A percentile compares a stretch with the other conserved stretches of the same genome.
Evolutionary conservation across 352 stramenopile species (phyloP).

Genomic region (Elongisporangium undulatum): DNA sequence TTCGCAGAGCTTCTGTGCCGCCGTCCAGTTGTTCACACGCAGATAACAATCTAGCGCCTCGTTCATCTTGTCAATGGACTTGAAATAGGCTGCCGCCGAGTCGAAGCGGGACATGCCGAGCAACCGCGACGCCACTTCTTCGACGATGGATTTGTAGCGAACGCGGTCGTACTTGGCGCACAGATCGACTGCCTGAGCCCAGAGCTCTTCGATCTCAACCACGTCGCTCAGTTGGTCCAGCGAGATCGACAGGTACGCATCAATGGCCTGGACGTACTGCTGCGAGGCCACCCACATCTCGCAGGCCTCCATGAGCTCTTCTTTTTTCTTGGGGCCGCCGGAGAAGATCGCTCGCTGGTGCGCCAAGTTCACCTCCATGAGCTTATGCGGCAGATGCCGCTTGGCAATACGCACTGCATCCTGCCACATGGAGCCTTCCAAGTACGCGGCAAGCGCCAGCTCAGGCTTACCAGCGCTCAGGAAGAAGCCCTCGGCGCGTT

Average conservation of each 20-base stretch:
- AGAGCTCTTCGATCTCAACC: slow-evolving; percentile 84
- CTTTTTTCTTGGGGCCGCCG: slow-evolving; percentile 65
- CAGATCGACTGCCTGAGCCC: slow-evolving; percentile 86
- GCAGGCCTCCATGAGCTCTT: slow-evolving; percentile 81
- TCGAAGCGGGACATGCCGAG: slow-evolving; percentile 83
- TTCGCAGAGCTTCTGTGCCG: slow-evolving; percentile 73
- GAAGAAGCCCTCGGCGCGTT: slow-evolving; percentile 87
- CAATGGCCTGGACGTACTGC: slow-evolving; percentile 90
- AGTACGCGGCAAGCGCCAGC: slow-evolving; percentile 81
- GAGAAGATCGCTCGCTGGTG: slow-evolving; percentile 81
- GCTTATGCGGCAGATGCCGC: slow-evolving; percentile 90
- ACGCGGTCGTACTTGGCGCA: slow-evolving; percentile 84
- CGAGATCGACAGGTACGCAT: slow-evolving; percentile 87
- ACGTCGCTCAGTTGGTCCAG: slow-evolving; percentile 60
- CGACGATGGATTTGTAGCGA: slow-evolving; percentile 86
- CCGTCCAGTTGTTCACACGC: slow-evolving; percentile 70
- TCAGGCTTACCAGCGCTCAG: slow-evolving; percentile 90
- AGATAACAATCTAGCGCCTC: slow-evolving; percentile 89
- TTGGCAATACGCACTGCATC: slow-evolving; percentile 90
- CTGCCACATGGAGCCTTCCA: slow-evolving; percentile 83
- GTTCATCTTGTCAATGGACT: slow-evolving; percentile 89
- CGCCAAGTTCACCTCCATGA: slow-evolving; percentile 88
- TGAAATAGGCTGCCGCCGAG: slow-evolving; percentile 83
- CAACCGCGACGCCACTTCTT: slow-evolving; percentile 85
- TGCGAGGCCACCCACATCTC: slow-evolving; percentile 86